Evolutionary conservation across 2,329 filamentous ascomycete species (phyloP), one percentile per base, ranked within the genome.

Genomic region (Apiospora pterosperma): DNA sequence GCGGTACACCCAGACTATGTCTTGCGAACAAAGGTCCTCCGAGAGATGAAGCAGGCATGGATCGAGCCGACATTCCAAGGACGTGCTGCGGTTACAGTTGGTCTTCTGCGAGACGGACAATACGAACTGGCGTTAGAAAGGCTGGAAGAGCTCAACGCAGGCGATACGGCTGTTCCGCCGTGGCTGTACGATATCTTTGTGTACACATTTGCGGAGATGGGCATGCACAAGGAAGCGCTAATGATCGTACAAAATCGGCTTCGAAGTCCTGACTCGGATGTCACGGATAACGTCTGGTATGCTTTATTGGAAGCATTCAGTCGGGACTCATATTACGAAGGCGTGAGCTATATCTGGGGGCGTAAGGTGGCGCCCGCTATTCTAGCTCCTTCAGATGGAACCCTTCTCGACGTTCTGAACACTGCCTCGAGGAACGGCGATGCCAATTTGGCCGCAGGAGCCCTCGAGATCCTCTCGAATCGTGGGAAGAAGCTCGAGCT

Each of bases 1-100:
- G 87, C 92, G 0, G 86, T 96, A 10, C 96, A 98, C 74, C 92
- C 95, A 0, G 92, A 98, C 76, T 95, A 96, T 70, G 69, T 93
- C 6, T 79, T 96, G 28, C 88, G 93, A 39, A 85, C 86, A 62
- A 83, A 89, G 39, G 83, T 97, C 4, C 79, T 97, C 42, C 80
- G 86, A 63, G 88, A 90, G 64, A 93, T 96, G 90, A 87, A 87
- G 71, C 82, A 87, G 64, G 84, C 87, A 67, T 97, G 93, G 91
- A 84, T 91, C 62, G 79, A 81, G 10, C 78, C 92, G 10, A 87
- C 83, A 48, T 84, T 82, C 12, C 81, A 84, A 7, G 90, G 88
- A 10, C 86, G 85, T 73, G 86, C 91, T 70, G 87, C 86, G 72
- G 82, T 96, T 23, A 85, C 90, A 1, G 79, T 92, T 11, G 93